Evolutionary conservation across 1,139 yeast genomes (phyloP), one percentile per base, ranked within the genome.

Genomic region (Pichia sp.): DNA sequence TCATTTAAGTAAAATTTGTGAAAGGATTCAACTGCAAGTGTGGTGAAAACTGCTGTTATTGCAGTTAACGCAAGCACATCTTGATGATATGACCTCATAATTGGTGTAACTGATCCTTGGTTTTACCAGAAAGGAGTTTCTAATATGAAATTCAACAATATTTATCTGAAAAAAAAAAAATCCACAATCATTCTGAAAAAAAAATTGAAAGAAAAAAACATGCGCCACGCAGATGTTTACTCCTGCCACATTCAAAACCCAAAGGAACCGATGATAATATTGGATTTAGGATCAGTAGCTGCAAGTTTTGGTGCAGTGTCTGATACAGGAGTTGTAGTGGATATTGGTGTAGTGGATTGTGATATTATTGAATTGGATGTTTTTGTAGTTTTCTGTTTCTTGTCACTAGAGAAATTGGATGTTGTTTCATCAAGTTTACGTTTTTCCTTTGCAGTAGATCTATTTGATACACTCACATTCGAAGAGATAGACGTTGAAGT

Each of bases 241-340:
- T 20, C 24, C 8, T 13, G 13, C 23, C 39, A 11, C 13, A n/a
- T 43, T n/a, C 29, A 46, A 36, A 50, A 50, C 3, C 53, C 49
- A 41, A 50, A 50, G 4, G 53, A 50, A 20, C 53, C 53, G 30
- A 50, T 46, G 24, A 50, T 50, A 35, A 50, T 42, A 6, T 43
- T 40, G 15, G 44, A 42, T 32, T 32, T 32, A 1, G 36, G 36
- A 18, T 32, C 36, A 9, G 38, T 20, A 35, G 38, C 38, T 35
- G 38, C 4, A 6, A 13, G 24, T 20, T 35, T 35, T 13, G 38
- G 16, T 5, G 38, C 22, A 7, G 24, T 4, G 7, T 35, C 24
- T 12, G 25, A 9, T 35, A 9, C 16, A 15, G 36, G 27, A 30
- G 22, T 7, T 22, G 36, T 13, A 18, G 37, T 6, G 4, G 34